phyloP scores from a whole-genome alignment of 768 basidiomycete genomes.

The Tylopilus balloui region DNA sequence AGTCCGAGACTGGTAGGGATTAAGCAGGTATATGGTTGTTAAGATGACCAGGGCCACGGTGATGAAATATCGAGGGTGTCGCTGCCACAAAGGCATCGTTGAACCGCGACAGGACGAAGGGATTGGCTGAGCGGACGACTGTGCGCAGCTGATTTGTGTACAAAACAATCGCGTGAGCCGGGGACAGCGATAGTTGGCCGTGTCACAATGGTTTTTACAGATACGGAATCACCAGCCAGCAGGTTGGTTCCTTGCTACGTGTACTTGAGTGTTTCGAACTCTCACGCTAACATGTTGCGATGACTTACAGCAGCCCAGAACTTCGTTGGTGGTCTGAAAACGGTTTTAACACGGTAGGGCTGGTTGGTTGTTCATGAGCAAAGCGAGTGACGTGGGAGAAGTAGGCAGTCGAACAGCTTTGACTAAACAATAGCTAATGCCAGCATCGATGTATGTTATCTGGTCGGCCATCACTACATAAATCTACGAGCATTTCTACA shows the following conservation, averaged over 20 bases:
- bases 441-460: no score
- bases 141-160: slow-evolving; percentile 8
- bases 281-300: neutral
- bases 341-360: slow-evolving; percentile 6
- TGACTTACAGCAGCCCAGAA: slow-evolving; percentile 14
- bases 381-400: slow-evolving; percentile 20
- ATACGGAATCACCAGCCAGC: neutral
- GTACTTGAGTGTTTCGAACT: neutral
- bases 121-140: slow-evolving; percentile 6
- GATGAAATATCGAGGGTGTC: slow-evolving; percentile 52
- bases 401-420: neutral
- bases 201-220: slow-evolving; percentile 8
- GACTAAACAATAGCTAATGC: neutral
- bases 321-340: slow-evolving; percentile 1
- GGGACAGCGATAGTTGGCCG: slow-evolving; percentile 13
- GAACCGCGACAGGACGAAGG: neutral
- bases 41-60: slow-evolving; percentile 39
- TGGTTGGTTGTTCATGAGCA: slow-evolving; percentile 17
- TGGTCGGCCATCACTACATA: no score
- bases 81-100: slow-evolving; percentile 34
- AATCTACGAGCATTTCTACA: neutral
- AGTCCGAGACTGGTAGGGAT: slow-evolving; percentile 31
- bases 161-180: slow-evolving; percentile 2
- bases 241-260: slow-evolving; percentile 1
- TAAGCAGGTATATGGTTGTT: slow-evolving; percentile 46